Conservation (phyloP, 768 basidiomycete genomes). For the Lanmaoa rubissima region DNA sequence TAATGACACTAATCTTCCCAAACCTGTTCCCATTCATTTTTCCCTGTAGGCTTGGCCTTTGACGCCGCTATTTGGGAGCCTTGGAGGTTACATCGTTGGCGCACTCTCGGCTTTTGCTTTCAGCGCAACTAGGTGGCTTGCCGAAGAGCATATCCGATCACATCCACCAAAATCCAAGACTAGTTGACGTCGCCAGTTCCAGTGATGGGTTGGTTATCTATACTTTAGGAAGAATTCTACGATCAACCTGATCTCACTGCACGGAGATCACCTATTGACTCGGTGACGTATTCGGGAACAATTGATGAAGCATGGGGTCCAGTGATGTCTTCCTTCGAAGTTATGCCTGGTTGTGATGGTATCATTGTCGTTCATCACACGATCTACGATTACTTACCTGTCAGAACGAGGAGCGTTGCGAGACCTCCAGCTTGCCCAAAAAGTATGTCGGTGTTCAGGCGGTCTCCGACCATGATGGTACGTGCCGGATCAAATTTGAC, state of each 20-base stretch:
- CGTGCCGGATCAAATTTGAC: slow-evolving; percentile 81
- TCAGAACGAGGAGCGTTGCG: slow-evolving; percentile 85
- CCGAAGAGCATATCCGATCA: slow-evolving; percentile 36
- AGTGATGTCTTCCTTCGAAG: slow-evolving; percentile 68
- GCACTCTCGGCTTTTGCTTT: slow-evolving; percentile 53
- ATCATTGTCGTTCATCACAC: not conserved
- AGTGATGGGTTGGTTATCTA: slow-evolving; percentile 1
- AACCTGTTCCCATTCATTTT: not conserved
- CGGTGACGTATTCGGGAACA: slow-evolving; percentile 78
- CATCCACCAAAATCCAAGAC: slow-evolving; percentile 22
- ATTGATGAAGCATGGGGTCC: slow-evolving; percentile 68
- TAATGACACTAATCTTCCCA: slow-evolving; percentile 22
- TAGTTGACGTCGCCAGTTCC: slow-evolving; percentile 13
- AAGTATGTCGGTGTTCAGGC: slow-evolving; percentile 92
- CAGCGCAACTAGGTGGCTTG: slow-evolving; percentile 39
- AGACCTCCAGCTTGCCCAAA: slow-evolving; percentile 89
- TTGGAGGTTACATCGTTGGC: slow-evolving; percentile 64
- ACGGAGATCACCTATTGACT: slow-evolving; percentile 80
- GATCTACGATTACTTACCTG: slow-evolving; percentile 50
- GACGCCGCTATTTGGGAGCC: slow-evolving; percentile 69
- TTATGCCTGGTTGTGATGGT: slow-evolving; percentile 56
- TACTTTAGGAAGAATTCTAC: slow-evolving; percentile 7
- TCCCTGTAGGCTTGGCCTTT: slow-evolving; percentile 77
- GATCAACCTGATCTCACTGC: slow-evolving; percentile 26
- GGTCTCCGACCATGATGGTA: slow-evolving; percentile 95